Base-by-base conservation (phyloP, 208 protist genomes). In the Borovskyia barvae region DNA sequence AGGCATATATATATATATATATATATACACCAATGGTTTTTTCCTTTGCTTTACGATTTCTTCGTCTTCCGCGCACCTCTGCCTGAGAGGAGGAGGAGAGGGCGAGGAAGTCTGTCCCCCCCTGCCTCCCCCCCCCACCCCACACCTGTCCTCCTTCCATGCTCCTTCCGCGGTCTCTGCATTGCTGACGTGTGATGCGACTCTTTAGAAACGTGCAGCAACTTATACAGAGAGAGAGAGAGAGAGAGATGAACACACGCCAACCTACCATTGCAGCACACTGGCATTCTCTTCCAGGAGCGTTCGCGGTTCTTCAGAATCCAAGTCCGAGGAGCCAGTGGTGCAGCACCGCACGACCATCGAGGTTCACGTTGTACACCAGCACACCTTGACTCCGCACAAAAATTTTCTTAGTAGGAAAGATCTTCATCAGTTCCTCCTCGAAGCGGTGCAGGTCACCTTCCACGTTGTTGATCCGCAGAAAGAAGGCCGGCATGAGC, bases 401-500 rank as follows among this genome's bases (percentile, higher is more conserved):
- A 66, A 93, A 92, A 11, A 90, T 92, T 63, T 91, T 90, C 67
- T 93, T 93, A 9, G 89, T 95, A 0, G 89, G 85, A 49, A 95
- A 95, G 19, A 95, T 89, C 56, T 95, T 95, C 70, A 95, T 74
- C 26, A 95, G 66, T 72, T 95, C 89, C 62, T 95, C 89, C 62
- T 93, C 85, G 48, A 91, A 88, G 30, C 85, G 77, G 48, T 91
- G 93, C 2, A 85, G 7, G 42, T 95, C 83, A 6, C 89, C 89
- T 19, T 93, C 85, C 9, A 95, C 54, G 48, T 75, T 72, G 26
- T 74, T 48, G 30, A 95, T 89, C 3, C 66, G 60, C 56, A 93
- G 48, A 37, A 77, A 79, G 42, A 92, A 92, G 7, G 72, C 75
- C 9, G 86, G 89, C 80, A 92, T 87, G 3, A 90, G 53, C n/a